A percentile compares a stretch with the other conserved stretches of the same genome.
These are phyloP conservation scores for Solanum piurae DNA, from an alignment of 257 asterid genomes.

Conservation along the genomic window DNA sequence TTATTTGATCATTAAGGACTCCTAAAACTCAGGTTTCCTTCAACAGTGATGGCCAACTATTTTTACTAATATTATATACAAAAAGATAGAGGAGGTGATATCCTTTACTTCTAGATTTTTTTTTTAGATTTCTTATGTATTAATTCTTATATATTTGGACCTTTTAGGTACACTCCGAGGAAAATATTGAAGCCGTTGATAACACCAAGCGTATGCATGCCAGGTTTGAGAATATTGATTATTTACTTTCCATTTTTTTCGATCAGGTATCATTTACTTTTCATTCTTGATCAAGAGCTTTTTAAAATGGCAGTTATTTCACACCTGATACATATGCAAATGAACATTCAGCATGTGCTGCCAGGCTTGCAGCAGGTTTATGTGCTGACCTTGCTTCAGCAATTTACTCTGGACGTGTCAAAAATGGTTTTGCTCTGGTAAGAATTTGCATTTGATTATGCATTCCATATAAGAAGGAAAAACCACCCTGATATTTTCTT, in stretches of 20 bases:
- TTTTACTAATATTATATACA: neutral
- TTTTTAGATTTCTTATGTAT: neutral
- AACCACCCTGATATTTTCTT: conserved; percentile 9
- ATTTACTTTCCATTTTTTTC: neutral
- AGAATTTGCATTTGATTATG: conserved; percentile 5
- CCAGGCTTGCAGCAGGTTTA: conserved; percentile 97
- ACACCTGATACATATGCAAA: conserved; percentile 97
- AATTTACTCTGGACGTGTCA: conserved; percentile 61
- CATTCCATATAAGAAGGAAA: neutral
- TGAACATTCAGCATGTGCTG: conserved; percentile 81
- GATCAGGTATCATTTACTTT: neutral
- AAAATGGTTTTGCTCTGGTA: conserved; percentile 99
- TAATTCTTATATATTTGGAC: conserved; percentile 23
- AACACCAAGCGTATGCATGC: conserved; percentile 53
- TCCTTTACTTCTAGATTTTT: neutral
- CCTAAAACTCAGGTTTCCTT: neutral
- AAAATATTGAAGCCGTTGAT: conserved; percentile 89
- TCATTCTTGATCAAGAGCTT: neutral
- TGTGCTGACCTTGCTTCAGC: conserved; percentile 93
- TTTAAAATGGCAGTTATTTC: conserved; percentile 64
- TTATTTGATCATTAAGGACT: neutral
- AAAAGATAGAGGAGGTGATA: neutral
- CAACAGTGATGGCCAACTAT: neutral
- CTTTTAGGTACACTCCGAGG: conserved; percentile 67
- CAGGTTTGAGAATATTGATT: conserved; percentile 37